Conservation (phyloP, 2,329 filamentous ascomycete species). For the Ophidiomyces ophidiicola region DNA sequence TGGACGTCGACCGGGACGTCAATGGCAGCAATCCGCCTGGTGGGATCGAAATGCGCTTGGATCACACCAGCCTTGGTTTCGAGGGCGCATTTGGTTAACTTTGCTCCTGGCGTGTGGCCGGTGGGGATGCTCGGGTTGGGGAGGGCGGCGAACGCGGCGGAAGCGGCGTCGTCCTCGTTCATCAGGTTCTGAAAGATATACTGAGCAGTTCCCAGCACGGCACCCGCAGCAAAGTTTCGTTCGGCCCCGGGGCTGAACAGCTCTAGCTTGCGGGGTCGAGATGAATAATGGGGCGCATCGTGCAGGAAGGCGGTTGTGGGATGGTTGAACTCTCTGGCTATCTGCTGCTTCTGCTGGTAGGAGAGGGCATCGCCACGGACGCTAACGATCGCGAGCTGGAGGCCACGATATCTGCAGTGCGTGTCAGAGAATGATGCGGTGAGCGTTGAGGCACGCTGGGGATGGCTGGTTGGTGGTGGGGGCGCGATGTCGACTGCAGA, state of each 20-base stretch:
- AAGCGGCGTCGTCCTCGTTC: constrained; percentile 9
- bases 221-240: constrained; percentile 52
- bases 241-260: constrained; percentile 48
- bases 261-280: constrained; percentile 39
- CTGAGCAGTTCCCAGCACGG: constrained; percentile 46
- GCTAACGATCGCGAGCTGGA: constrained; percentile 49
- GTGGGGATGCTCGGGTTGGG: constrained; percentile 3
- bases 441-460: not conserved
- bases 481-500: too few species aligned
- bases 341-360: constrained; percentile 44
- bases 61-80: constrained; percentile 29
- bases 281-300: constrained; percentile 26
- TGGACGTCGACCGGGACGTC: constrained; percentile 56
- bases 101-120: constrained; percentile 1
- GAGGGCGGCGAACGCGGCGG: constrained; percentile 2
- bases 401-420: constrained; percentile 32
- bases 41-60: constrained; percentile 30
- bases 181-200: constrained; percentile 31
- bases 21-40: constrained; percentile 42
- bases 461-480: constrained; percentile 1
- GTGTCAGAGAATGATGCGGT: constrained; percentile 3
- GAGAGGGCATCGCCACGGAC: constrained; percentile 38
- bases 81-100: constrained; percentile 12
- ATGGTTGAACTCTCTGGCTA: constrained; percentile 53
- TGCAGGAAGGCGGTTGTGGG: constrained; percentile 54